phyloP scores from a whole-genome alignment of 1,139 yeast species.

The Eremothecium cymbalariae region DNA sequence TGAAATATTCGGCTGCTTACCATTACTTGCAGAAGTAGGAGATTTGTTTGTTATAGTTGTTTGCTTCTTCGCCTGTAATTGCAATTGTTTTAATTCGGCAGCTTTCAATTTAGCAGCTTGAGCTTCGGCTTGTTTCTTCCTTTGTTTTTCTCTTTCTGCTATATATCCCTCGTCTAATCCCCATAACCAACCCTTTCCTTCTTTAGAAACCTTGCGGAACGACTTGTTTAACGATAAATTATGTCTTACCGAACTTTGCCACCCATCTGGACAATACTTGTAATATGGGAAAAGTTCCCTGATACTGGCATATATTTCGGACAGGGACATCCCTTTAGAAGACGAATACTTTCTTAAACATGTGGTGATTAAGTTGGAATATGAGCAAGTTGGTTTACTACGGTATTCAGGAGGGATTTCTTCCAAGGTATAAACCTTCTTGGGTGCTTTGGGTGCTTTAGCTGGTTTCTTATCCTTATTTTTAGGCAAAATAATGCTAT shows the following conservation, averaged over 20 bases:
- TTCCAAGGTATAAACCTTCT: conserved; percentile 53
- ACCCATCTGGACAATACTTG: conserved; percentile 89
- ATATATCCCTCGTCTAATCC: conserved; percentile 78
- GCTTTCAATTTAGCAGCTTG: conserved; percentile 52
- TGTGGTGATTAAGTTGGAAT: conserved; percentile 69
- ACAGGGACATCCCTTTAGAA: conserved; percentile 67
- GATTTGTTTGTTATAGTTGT: conserved; percentile 10
- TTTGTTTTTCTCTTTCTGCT: conserved; percentile 68
- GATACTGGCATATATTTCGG: conserved; percentile 80
- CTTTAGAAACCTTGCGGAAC: conserved; percentile 66
- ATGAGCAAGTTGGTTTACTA: conserved; percentile 72
- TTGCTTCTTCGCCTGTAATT: conserved; percentile 32
- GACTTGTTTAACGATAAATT: conserved; percentile 78
- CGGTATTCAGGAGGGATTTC: conserved; percentile 86
- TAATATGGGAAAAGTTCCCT: conserved; percentile 86
- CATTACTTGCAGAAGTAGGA: conserved; percentile 21
- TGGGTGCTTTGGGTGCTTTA: conserved; percentile 48
- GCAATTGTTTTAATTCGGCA: conserved; percentile 47
- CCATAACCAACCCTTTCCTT: conserved; percentile 90
- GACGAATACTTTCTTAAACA: conserved; percentile 62
- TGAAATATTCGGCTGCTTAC: conserved; percentile 29
- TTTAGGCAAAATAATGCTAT: neutral
- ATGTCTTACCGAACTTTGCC: conserved; percentile 94
- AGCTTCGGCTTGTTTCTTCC: conserved; percentile 59
- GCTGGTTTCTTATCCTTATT: conserved; percentile 37